Percentiles rank a stretch among this genome's conserved stretches.
phyloP scores from a whole-genome alignment of 83 land plant genomes.

The Picea engelmannii region DNA sequence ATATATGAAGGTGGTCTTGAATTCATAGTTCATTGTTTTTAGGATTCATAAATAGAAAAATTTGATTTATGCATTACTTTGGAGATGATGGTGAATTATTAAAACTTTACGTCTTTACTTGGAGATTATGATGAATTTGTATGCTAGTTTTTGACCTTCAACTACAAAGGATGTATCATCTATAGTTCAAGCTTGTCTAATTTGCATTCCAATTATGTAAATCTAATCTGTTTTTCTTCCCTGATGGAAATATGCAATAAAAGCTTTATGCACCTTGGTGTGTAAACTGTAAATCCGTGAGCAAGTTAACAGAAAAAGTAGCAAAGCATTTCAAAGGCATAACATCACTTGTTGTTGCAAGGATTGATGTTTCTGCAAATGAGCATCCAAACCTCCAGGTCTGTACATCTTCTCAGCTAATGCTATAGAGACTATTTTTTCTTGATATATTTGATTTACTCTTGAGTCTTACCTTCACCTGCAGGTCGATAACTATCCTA shows the following conservation, averaged over 20 bases:
- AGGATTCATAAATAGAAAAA: neutral
- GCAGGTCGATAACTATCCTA: constrained; percentile 72
- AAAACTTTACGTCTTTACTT: neutral
- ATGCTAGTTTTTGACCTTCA: neutral
- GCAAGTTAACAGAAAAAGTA: constrained; percentile 71
- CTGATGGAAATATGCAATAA: constrained; percentile 4
- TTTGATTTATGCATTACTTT: neutral
- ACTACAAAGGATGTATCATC: neutral
- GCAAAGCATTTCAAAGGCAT: constrained; percentile 80
- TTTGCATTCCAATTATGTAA: neutral
- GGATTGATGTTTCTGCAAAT: constrained; percentile 85
- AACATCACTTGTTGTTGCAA: constrained; percentile 69
- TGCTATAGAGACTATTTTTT: neutral
- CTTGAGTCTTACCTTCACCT: constrained; percentile 17
- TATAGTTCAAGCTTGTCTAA: constrained; percentile 1
- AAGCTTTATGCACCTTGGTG: constrained; percentile 93
- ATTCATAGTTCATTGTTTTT: neutral
- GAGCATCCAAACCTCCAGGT: constrained; percentile 89
- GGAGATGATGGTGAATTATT: neutral
- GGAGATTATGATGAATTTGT: too few species aligned
- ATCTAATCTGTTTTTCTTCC: constrained; percentile 4
- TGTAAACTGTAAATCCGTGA: constrained; percentile 68
- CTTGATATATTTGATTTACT: neutral
- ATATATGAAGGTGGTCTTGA: neutral
- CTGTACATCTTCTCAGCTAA: constrained; percentile 10